These are phyloP conservation scores for Tilletia indica DNA, from an alignment of 1,284 basidiomycete species.

Conservation along the genomic window DNA sequence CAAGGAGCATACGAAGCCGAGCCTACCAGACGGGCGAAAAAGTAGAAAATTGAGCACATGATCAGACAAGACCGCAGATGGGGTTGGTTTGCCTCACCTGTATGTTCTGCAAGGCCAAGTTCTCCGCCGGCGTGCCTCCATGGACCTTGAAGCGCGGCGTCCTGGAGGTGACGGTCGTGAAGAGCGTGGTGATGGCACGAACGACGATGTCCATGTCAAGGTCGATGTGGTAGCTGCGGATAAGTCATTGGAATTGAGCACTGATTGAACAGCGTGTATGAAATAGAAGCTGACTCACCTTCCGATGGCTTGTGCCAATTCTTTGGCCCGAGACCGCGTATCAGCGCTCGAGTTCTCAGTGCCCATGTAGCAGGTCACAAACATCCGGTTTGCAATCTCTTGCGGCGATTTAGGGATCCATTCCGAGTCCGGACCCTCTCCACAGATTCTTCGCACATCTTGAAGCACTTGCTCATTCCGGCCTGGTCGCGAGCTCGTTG, in stretches of 20 bases:
- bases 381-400: constrained; percentile 81
- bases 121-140: constrained; percentile 83
- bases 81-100: constrained; percentile 60
- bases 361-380: constrained; percentile 99
- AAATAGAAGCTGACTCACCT: constrained; percentile 19
- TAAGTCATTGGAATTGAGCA: neutral
- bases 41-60: too few species aligned
- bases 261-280: neutral
- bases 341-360: constrained; percentile 90
- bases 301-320: constrained; percentile 82
- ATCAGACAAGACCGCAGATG: neutral
- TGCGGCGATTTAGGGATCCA: constrained; percentile 81
- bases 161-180: constrained; percentile 76
- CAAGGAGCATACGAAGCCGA: constrained; percentile 88
- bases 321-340: constrained; percentile 80
- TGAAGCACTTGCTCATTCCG: constrained; percentile 80
- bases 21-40: constrained; percentile 58
- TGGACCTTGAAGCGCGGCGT: constrained; percentile 83
- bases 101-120: constrained; percentile 95
- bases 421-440: constrained; percentile 73
- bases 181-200: constrained; percentile 76
- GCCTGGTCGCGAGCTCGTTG: constrained; percentile 6
- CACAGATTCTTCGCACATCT: constrained; percentile 84
- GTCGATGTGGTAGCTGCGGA: constrained; percentile 70
- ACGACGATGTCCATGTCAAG: constrained; percentile 95